Conservation (phyloP, 331 rosid species). For the Stylosanthes scabra region DNA sequence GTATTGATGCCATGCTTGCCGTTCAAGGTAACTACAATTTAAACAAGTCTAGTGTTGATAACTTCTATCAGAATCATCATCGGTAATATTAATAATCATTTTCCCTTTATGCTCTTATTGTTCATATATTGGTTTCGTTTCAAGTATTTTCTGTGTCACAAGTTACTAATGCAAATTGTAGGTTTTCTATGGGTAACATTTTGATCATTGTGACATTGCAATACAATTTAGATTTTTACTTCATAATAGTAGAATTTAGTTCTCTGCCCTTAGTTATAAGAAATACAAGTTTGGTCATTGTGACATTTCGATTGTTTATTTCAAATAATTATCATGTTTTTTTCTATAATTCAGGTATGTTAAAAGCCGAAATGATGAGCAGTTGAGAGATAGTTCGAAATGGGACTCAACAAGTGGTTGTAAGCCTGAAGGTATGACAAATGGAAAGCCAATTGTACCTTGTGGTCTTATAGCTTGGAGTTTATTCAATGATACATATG, state of each 20-base stretch:
- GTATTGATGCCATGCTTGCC: constrained; percentile 68
- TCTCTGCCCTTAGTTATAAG: constrained; percentile 13
- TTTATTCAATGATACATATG: too few species aligned
- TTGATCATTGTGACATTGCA: not conserved
- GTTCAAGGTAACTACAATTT: constrained; percentile 61
- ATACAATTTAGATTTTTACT: not conserved
- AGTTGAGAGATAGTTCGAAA: too few species aligned
- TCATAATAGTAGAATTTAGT: not conserved
- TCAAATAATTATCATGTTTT: too few species aligned
- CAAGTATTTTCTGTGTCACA: not conserved
- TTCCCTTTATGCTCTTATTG: constrained; percentile 4
- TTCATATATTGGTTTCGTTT: constrained; percentile 2
- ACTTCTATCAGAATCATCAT: constrained; percentile 94
- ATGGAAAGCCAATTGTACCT: too few species aligned
- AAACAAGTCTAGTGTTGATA: constrained; percentile 52
- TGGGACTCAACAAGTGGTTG: too few species aligned
- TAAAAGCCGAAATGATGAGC: too few species aligned
- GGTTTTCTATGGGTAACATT: not conserved
- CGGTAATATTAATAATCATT: constrained; percentile 61
- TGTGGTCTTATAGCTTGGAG: too few species aligned
- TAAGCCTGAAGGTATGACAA: too few species aligned
- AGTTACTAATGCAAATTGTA: not conserved
- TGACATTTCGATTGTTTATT: too few species aligned
- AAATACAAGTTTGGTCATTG: not conserved
- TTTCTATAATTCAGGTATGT: not conserved